phyloP scores from a whole-genome alignment of 2,329 filamentous ascomycete species.

The Clarireedia homoeocarpa region DNA sequence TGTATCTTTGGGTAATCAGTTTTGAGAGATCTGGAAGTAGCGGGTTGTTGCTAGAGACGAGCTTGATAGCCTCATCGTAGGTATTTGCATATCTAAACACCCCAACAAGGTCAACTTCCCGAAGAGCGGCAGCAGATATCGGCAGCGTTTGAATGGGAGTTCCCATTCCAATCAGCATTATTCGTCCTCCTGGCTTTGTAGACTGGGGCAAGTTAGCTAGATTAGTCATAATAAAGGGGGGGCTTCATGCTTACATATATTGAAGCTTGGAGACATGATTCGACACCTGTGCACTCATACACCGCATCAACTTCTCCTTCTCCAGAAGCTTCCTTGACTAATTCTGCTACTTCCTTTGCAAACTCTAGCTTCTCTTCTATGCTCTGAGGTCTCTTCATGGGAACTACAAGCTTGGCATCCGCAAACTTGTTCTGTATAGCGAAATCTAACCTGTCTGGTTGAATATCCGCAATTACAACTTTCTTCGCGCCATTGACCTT shows the following conservation, averaged over 20 bases:
- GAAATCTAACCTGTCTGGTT: conserved; percentile 77
- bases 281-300: conserved; percentile 53
- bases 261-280: conserved; percentile 46
- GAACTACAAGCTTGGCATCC: conserved; percentile 25
- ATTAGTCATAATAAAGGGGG: neutral
- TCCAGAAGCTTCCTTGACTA: conserved; percentile 47
- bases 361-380: conserved; percentile 28
- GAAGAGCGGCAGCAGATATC: conserved; percentile 61
- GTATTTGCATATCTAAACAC: conserved; percentile 74
- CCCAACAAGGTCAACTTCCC: conserved; percentile 69
- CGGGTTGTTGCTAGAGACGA: conserved; percentile 65
- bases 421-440: conserved; percentile 39
- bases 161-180: conserved; percentile 75
- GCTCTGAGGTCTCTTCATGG: conserved; percentile 24
- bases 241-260: conserved; percentile 37
- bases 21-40: conserved; percentile 64
- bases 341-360: conserved; percentile 30
- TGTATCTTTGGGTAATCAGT: conserved; percentile 80
- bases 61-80: conserved; percentile 83
- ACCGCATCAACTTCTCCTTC: conserved; percentile 55
- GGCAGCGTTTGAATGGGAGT: conserved; percentile 69
- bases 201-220: conserved; percentile 32
- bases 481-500: conserved; percentile 76
- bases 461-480: conserved; percentile 90
- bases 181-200: conserved; percentile 60